Conservation (phyloP, 2,329 filamentous ascomycete species). For the Polychaeton citri region DNA sequence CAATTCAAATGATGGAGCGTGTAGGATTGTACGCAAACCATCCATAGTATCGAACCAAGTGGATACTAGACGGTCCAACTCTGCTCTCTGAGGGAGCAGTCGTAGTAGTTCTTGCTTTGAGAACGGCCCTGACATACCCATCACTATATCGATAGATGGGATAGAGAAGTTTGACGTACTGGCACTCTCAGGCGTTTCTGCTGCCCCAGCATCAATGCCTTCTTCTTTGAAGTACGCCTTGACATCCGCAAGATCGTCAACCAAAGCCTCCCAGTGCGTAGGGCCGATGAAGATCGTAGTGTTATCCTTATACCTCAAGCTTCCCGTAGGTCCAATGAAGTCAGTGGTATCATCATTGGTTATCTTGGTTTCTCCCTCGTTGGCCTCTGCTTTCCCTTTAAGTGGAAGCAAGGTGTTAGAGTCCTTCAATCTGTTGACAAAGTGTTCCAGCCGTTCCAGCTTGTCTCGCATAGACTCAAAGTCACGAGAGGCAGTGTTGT, state of each 20-base stretch:
- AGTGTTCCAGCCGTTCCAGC: neutral
- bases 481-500: neutral
- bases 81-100: neutral
- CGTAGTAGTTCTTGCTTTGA: neutral
- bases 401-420: too few relatives aligned
- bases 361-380: neutral
- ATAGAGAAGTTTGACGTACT: neutral
- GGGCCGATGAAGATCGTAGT: neutral
- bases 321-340: neutral
- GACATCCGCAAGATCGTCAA: neutral
- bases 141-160: neutral
- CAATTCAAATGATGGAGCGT: neutral
- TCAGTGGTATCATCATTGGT: neutral
- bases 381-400: neutral
- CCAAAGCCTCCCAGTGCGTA: neutral
- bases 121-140: neutral
- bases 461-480: neutral
- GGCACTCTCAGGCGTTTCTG: neutral
- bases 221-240: neutral
- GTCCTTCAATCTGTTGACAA: neutral
- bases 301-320: neutral
- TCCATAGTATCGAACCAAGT: neutral
- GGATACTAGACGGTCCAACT: neutral
- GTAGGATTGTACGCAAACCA: neutral
- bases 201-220: neutral